Evolutionary conservation across 192 early-diverging fungal genomes (phyloP).

Genomic region (Gigaspora rosea): DNA sequence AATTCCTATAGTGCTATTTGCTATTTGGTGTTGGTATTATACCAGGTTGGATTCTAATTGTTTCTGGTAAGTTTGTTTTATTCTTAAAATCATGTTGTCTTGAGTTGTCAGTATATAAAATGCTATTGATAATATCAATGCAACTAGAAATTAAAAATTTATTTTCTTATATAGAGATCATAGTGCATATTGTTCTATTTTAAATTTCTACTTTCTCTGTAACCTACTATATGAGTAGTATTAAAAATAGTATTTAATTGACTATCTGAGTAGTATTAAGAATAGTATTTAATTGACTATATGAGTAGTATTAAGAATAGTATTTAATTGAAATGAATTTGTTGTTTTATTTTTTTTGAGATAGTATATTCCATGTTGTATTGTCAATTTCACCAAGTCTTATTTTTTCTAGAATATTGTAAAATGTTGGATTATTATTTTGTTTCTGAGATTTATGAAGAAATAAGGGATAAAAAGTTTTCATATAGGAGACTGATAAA

Average conservation of each 20-base stretch:
- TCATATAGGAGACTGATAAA: no score
- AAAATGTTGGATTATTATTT: no score
- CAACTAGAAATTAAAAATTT: not conserved
- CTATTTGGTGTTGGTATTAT: not conserved
- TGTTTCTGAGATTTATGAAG: no score
- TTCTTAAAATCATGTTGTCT: not conserved
- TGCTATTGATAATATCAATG: not conserved
- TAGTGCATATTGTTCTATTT: constrained; percentile 6
- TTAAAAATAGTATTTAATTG: no score
- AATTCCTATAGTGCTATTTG: not conserved
- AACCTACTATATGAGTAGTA: no score
- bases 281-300: no score
- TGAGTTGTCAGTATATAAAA: not conserved
- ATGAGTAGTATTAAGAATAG: not conserved
- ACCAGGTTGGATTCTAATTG: not conserved
- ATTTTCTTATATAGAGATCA: no score
- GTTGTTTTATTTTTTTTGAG: not conserved
- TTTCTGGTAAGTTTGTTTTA: constrained; percentile 20
- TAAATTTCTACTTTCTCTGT: not conserved
- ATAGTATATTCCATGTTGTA: no score
- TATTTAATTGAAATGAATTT: not conserved
- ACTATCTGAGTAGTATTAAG: no score
- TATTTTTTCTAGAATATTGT: no score
- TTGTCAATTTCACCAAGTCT: no score
- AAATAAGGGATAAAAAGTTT: no score